Base-by-base conservation (phyloP, 2,329 filamentous ascomycete species). In the Orbilia javanica region DNA sequence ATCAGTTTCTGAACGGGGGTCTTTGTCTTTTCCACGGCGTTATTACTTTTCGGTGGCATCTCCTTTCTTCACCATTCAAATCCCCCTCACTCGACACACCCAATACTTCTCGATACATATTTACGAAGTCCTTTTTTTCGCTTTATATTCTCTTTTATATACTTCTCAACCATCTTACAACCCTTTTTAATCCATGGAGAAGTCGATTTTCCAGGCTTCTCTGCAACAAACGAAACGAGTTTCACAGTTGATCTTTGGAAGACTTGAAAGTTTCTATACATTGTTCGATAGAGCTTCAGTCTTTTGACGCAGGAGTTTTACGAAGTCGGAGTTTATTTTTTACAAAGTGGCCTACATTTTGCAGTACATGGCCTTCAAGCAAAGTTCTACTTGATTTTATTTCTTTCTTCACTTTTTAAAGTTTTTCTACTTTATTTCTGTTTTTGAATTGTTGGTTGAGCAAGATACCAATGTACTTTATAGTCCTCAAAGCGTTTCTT, bases 381-480 rank as follows among this genome's bases (percentile, higher is more conserved):
- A 66, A 6, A 11, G 22, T 50, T 50, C 20, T 31, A 15, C n/a
- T 69, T n/a, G n/a, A n/a, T 60, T 53, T 53, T 53, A 53, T 62
- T 70, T n/a, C n/a, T n/a, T n/a, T n/a, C n/a, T n/a, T n/a, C n/a
- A n/a, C n/a, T n/a, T n/a, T n/a, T 29, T 50, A 13, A 10, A 20
- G 27, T 65, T 53, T 31, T 53, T 55, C 7, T n/a, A n/a, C n/a
- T 25, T 25, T 10, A 15, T 53, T 66, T 65, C 10, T 53, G 34
- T 27, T 31, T 31, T 71, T 62, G n/a, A 20, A 44, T 46, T 52
- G 29, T 60, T 48, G 39, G 31, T 71, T 72, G 42, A 55, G 60
- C 39, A 66, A 60, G 69, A 73, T 73, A 73, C 69, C 69, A 73
- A 39, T 73, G 69, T 73, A 73, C 50, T 65, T 66, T 73, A 73